Evolutionary conservation across 345 rosid species (phyloP).

Genomic region (Ceriops tagal): DNA sequence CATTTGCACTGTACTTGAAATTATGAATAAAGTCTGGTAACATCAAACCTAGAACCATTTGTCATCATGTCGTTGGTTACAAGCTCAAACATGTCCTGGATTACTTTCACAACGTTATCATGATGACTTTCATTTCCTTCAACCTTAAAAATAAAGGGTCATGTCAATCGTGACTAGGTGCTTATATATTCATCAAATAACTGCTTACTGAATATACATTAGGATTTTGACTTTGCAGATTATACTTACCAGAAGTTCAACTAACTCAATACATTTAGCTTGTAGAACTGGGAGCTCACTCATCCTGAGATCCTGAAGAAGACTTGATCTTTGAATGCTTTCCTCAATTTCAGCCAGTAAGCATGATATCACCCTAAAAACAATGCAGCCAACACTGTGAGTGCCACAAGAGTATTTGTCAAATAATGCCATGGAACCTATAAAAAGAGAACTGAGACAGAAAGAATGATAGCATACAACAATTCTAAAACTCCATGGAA

Average conservation of each 20-base stretch:
- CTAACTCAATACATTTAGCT: conserved; percentile 56
- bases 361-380: conserved; percentile 52
- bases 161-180: conserved; percentile 8
- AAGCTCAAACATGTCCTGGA: conserved; percentile 91
- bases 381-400: conserved; percentile 12
- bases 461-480: not conserved
- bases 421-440: not conserved
- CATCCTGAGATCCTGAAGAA: conserved; percentile 73
- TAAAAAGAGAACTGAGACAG: not conserved
- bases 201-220: not conserved
- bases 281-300: conserved; percentile 62
- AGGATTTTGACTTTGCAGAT: conserved; percentile 12
- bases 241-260: conserved; percentile 76
- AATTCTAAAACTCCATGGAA: conserved; percentile 8
- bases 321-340: conserved; percentile 60
- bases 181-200: not conserved
- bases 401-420: not conserved
- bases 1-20: not conserved
- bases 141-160: conserved; percentile 32
- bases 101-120: conserved; percentile 63
- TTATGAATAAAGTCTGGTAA: conserved; percentile 14
- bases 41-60: conserved; percentile 61
- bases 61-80: conserved; percentile 83
- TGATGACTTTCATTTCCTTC: conserved; percentile 57
- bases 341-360: conserved; percentile 65